Evolutionary conservation across 257 asterid species (phyloP).

Genomic region (Hygrophila difformis): DNA sequence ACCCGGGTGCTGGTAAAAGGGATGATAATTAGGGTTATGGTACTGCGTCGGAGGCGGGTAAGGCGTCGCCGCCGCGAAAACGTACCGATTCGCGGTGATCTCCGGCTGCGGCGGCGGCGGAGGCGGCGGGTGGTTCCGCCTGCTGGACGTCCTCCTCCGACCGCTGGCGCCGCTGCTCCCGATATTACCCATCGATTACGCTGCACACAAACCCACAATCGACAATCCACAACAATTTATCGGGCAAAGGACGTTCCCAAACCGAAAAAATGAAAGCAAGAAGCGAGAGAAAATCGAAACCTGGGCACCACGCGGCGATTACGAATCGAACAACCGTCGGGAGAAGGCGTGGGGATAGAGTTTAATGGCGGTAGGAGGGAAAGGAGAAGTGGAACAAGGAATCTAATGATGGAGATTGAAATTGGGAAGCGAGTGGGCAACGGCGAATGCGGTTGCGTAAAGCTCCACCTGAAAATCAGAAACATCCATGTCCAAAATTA

Average conservation of each 20-base stretch:
- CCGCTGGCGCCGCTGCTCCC: slow-evolving; percentile 65
- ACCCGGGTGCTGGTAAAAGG: slow-evolving; percentile 82
- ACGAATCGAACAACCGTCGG: background rate
- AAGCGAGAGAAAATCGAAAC: too few species aligned
- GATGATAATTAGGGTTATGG: slow-evolving; percentile 62
- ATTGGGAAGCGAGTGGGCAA: background rate
- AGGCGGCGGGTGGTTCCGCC: slow-evolving; percentile 71
- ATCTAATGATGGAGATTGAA: slow-evolving; percentile 31
- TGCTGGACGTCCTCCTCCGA: slow-evolving; percentile 52
- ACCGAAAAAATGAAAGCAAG: too few species aligned
- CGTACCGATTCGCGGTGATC: slow-evolving; percentile 72
- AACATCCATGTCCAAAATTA: too few species aligned
- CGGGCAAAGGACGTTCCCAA: too few species aligned
- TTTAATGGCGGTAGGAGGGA: slow-evolving; percentile 11
- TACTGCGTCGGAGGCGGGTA: slow-evolving; percentile 75
- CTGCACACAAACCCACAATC: background rate
- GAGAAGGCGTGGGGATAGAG: slow-evolving; percentile 11
- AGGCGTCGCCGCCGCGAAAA: slow-evolving; percentile 97
- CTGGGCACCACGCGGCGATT: background rate
- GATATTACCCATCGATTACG: slow-evolving; percentile 62
- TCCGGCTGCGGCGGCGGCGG: slow-evolving; percentile 69
- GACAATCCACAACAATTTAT: too few species aligned
- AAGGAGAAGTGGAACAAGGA: slow-evolving; percentile 25
- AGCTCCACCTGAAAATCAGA: background rate
- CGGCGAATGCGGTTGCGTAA: slow-evolving; percentile 4